Percentiles rank a stretch among this genome's conserved stretches.
Evolutionary conservation across 352 stramenopile genomes (phyloP).

Genomic region (Pythium phragmitis): DNA sequence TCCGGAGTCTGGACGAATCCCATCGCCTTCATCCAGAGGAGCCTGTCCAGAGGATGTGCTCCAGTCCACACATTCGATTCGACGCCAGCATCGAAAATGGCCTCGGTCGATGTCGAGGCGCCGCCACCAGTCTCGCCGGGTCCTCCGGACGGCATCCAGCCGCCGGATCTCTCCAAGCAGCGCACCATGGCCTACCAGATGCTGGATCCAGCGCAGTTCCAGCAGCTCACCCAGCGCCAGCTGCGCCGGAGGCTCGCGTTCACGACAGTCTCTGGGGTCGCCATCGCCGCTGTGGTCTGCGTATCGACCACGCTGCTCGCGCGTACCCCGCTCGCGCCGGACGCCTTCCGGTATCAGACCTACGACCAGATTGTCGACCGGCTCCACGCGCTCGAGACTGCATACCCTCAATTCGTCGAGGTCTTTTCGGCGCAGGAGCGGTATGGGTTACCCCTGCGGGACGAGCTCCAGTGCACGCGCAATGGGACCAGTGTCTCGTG

Average conservation of each 20-base stretch:
- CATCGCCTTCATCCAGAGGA: too few species aligned
- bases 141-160: neutral
- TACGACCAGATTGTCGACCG: conserved; percentile 75
- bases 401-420: conserved; percentile 68
- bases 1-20: neutral
- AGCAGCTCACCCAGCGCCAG: neutral
- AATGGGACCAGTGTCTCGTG: conserved; percentile 43
- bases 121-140: neutral
- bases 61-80: neutral
- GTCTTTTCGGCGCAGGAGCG: conserved; percentile 78
- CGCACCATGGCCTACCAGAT: neutral
- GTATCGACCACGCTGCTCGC: neutral
- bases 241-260: neutral
- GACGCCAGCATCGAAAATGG: neutral
- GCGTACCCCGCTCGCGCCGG: neutral
- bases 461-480: conserved; percentile 51
- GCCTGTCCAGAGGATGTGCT: neutral
- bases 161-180: neutral
- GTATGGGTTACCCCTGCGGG: conserved; percentile 58
- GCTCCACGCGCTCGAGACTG: conserved; percentile 50
- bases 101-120: neutral
- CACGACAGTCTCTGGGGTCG: neutral
- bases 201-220: neutral
- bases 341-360: conserved; percentile 45
- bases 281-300: neutral